phyloP scores from a whole-genome alignment of 441 rosid genomes.

The Adansonia madagascariensis region DNA sequence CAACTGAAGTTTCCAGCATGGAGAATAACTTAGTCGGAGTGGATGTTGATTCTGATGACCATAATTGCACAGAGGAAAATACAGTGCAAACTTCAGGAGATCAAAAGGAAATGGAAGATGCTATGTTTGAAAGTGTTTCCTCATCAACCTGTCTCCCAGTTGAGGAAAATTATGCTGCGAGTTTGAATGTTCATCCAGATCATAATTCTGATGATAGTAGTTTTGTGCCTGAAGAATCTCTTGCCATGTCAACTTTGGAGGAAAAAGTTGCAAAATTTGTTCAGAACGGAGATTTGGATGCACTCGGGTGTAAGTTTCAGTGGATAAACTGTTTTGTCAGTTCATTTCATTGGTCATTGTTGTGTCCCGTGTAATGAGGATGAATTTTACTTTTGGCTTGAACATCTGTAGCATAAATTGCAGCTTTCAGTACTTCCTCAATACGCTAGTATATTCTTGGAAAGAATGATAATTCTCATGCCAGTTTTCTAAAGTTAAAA shows the following conservation, averaged over 20 bases:
- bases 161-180: constrained; percentile 29
- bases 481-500: neutral
- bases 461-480: neutral
- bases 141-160: constrained; percentile 14
- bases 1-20: constrained; percentile 25
- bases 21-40: constrained; percentile 17
- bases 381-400: constrained; percentile 15
- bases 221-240: constrained; percentile 33
- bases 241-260: constrained; percentile 48
- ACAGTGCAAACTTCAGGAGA: constrained; percentile 18
- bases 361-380: neutral
- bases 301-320: constrained; percentile 53
- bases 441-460: neutral
- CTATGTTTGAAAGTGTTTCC: constrained; percentile 31
- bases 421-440: neutral
- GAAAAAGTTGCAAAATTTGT: constrained; percentile 64
- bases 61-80: constrained; percentile 17
- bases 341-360: neutral
- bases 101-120: constrained; percentile 38
- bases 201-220: constrained; percentile 31
- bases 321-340: neutral
- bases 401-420: neutral
- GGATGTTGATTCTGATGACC: constrained; percentile 23
- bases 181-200: constrained; percentile 27
- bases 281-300: constrained; percentile 67